These are phyloP conservation scores for Talaromyces sp. DNA, from an alignment of 2,329 filamentous ascomycete genomes.

Conservation along the genomic window DNA sequence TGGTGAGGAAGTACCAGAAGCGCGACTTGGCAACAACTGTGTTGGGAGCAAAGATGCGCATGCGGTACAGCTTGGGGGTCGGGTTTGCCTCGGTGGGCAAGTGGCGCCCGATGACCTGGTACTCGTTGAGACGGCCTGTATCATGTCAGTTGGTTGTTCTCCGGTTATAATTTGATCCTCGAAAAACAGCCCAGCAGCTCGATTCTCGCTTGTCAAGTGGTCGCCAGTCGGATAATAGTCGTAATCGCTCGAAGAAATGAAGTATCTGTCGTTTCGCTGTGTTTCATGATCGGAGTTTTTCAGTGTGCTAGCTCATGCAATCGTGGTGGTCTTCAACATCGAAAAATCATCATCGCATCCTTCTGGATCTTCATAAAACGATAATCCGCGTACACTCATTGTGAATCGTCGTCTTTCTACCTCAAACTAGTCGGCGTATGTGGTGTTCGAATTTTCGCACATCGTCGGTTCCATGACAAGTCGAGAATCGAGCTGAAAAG, in stretches of 20 bases:
- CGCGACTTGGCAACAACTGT: slow-evolving; percentile 98
- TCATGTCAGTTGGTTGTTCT: slow-evolving; percentile 25
- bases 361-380: background rate
- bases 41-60: slow-evolving; percentile 99
- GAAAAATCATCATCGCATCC: background rate
- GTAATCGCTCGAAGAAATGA: background rate
- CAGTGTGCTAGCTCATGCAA: background rate
- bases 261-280: background rate
- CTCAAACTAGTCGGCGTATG: background rate
- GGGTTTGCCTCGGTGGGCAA: slow-evolving; percentile 97
- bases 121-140: slow-evolving; percentile 98
- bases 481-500: slow-evolving; percentile 16
- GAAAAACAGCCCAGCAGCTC: background rate
- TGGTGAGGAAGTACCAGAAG: slow-evolving; percentile 99
- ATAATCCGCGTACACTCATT: background rate
- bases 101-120: slow-evolving; percentile 99
- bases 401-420: background rate
- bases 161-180: background rate
- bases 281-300: background rate
- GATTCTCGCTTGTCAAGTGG: slow-evolving; percentile 11
- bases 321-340: background rate
- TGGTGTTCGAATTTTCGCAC: background rate
- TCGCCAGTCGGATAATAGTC: background rate
- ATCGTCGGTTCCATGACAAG: slow-evolving; percentile 9
- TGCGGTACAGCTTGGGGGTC: slow-evolving; percentile 97